Evolutionary conservation across 1,284 basidiomycete genomes (phyloP), one percentile per base, ranked within the genome.

Genomic region (Sphagnurus paluster): DNA sequence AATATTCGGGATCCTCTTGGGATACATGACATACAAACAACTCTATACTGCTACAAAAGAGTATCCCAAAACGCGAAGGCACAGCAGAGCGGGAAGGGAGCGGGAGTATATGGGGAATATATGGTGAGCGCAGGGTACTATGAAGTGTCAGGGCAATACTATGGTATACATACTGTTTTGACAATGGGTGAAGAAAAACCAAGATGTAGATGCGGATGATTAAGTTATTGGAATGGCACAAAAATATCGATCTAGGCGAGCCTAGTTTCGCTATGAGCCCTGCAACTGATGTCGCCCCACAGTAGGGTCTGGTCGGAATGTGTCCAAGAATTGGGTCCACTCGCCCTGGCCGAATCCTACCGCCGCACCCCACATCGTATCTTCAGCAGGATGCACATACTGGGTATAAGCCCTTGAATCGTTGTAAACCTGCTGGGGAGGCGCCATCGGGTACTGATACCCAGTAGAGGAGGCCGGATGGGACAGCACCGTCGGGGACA

Each of bases 311-410:
- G 68, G 64, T 39, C 68, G 61, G 44, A 72, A 59, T 25, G 66
- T 68, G 47, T 73, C 71, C 57, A 76, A 53, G 50, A 78, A 75
- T 39, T 76, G 73, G 3, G 70, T 67, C 76, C 76, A 82, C 59
- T 82, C 80, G 30, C 75, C 72, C 50, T 80, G 79, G 37, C 72
- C 79, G 54, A 82, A 77, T 21, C 80, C 81, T 42, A 80, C 71
- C 20, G 77, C 74, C 6, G 80, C 72, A 24, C 80, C 80, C 80
- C 80, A 82, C 67, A 81, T 78, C 4, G 66, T 64, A 55, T 79
- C 76, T 42, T 79, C 77, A 33, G 70, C 70, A 25, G 72, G 67
- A 44, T 75, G 71, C 5, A 66, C 61, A 49, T 73, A 74, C 30
- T 69, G 67, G 10, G 64, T 54, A 50, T 74, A 74, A 32, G 69